Percentiles rank a stretch among this genome's conserved stretches.
phyloP scores from a whole-genome alignment of 257 asterid species.

The Solanum infundibuliforme region DNA sequence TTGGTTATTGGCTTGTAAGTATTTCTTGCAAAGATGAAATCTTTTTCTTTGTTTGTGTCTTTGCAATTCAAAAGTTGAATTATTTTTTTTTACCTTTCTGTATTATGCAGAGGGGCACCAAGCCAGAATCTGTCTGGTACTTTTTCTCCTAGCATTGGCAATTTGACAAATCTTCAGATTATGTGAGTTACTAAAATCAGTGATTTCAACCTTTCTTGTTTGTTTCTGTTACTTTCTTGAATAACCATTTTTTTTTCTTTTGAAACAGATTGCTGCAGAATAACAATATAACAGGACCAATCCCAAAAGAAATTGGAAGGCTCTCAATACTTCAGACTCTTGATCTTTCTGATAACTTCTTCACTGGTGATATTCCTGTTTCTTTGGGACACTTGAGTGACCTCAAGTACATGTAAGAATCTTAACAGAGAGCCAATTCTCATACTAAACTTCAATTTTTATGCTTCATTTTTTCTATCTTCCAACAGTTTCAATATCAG shows the following conservation, averaged over 20 bases:
- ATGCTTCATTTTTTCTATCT: background rate
- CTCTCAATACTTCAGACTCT: constrained; percentile 79
- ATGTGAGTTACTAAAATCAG: constrained; percentile 39
- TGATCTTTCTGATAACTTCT: constrained; percentile 71
- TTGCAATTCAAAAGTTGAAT: background rate
- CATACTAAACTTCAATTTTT: background rate
- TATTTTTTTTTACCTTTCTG: background rate
- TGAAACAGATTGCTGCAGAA: constrained; percentile 70
- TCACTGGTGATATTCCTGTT: constrained; percentile 62
- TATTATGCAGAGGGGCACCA: constrained; percentile 85
- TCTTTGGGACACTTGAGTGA: constrained; percentile 43
- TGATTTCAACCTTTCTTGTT: background rate
- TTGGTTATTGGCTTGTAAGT: constrained; percentile 92
- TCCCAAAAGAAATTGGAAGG: constrained; percentile 67
- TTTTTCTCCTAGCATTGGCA: constrained; percentile 86
- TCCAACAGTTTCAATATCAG: background rate
- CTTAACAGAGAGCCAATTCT: background rate
- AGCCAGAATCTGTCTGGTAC: constrained; percentile 84
- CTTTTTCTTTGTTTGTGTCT: background rate
- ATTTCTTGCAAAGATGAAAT: background rate
- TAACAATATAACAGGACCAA: constrained; percentile 69
- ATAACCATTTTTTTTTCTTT: background rate
- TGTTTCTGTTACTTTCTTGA: background rate
- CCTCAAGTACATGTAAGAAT: constrained; percentile 74
- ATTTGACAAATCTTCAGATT: constrained; percentile 75